Conservation (phyloP, 148 eudicot species). For the Camellia lanceoleosa region DNA sequence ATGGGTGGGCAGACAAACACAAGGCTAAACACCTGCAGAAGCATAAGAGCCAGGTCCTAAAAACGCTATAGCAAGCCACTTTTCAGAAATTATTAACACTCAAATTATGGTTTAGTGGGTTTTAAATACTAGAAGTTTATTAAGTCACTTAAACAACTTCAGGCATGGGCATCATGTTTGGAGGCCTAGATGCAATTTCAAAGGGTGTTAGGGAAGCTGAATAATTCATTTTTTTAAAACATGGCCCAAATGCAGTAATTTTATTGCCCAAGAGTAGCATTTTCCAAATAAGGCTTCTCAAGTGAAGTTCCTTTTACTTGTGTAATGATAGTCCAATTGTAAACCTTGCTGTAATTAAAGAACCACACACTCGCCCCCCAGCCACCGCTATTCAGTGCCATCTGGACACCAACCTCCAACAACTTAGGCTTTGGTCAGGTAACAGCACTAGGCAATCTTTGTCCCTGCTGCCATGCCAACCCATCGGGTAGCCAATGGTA, state of each 20-base stretch:
- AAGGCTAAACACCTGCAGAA: background rate
- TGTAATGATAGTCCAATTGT: background rate
- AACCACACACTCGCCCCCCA: background rate
- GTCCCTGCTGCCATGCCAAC: conserved; percentile 6
- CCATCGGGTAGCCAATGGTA: background rate
- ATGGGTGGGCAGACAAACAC: background rate
- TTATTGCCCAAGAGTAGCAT: background rate
- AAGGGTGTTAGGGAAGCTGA: too few relatives aligned
- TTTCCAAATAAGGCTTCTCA: background rate
- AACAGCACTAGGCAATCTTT: background rate
- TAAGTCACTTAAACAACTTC: background rate
- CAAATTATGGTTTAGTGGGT: background rate
- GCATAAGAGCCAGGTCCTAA: background rate
- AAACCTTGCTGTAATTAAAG: background rate
- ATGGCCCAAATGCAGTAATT: background rate
- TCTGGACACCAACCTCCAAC: background rate
- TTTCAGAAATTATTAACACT: background rate
- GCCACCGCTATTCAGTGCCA: background rate
- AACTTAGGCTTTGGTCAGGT: background rate
- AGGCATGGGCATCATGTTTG: background rate
- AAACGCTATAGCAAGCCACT: background rate
- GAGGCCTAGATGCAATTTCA: background rate
- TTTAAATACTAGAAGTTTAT: background rate
- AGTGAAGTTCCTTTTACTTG: background rate
- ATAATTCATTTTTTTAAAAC: too few relatives aligned